Base-by-base conservation (phyloP, 2,329 filamentous ascomycete species). In the Colletotrichum noveboracense region DNA sequence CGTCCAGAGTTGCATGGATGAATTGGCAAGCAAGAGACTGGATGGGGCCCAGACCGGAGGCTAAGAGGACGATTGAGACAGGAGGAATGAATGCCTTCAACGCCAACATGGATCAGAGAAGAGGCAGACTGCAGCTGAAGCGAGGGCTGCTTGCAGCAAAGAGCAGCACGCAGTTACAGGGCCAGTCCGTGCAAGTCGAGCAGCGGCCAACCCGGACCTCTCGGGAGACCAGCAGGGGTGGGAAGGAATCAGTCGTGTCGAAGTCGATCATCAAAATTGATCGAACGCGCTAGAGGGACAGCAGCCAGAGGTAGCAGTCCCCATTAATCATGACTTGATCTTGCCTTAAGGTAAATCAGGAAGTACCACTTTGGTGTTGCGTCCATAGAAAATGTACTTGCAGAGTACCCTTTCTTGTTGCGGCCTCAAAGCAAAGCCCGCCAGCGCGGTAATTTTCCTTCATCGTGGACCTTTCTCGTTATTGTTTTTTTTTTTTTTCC, bases 161-260 rank as follows among this genome's bases (percentile, higher is more conserved):
- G 18, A 55, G 26, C 10, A 64, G 14, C 28, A 64, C 18, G 58
- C 58, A 43, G 52, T 60, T 60, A 26, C 52, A 69, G 38, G 66
- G 56, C 66, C 43, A 56, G 66, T 69, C 68, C 36, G 62, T 74
- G 73, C 56, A 75, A 65, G 73, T n/a, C 43, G 24, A 60, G 58
- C 73, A 73, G 58, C 64, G 64, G 52, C 21, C 56, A 69, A 73
- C 68, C 67, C 71, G 73, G 77, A 69, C 64, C n/a, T 58, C 62
- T 75, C 67, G 71, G 77, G 66, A 71, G 70, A 62, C 62, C 62
- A 77, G 38, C 28, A 62, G 64, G 28, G 28, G 9, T 24, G 36
- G 7, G 6, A 38, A 56, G 21, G 60, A 24, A 61, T 55, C 12
- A 28, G 30, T 56, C 64, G 38, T 32, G 28, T 36, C 65, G 26